Conservation (phyloP, 75 land plant species). For the Gnetum montanum region DNA sequence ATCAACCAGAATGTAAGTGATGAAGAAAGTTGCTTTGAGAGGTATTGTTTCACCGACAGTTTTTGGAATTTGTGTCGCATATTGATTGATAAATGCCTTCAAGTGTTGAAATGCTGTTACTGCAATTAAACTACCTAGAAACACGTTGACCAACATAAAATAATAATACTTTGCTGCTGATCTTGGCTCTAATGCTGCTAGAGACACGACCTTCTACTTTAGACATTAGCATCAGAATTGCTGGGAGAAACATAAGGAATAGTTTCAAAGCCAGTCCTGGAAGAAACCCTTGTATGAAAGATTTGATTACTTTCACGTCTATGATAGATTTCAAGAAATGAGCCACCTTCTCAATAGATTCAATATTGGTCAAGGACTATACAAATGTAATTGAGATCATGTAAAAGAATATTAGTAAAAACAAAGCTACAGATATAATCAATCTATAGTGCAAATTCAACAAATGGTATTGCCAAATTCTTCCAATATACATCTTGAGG, state of each 20-base stretch:
- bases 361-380: conserved; percentile 86
- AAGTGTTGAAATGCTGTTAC: conserved; percentile 55
- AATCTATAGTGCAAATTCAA: conserved; percentile 55
- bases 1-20: conserved; percentile 63
- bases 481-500: conserved; percentile 91
- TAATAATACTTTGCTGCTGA: conserved; percentile 50
- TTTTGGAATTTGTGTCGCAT: conserved; percentile 35
- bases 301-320: conserved; percentile 17
- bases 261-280: conserved; percentile 56
- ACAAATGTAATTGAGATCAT: conserved; percentile 89
- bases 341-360: conserved; percentile 48
- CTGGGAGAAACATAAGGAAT: conserved; percentile 43
- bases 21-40: conserved; percentile 56
- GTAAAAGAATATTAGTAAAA: conserved; percentile 73
- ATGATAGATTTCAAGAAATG: conserved; percentile 40
- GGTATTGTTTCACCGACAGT: conserved; percentile 38
- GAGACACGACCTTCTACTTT: conserved; percentile 48
- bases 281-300: conserved; percentile 6
- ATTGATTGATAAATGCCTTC: conserved; percentile 26
- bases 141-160: conserved; percentile 15
- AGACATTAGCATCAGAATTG: conserved; percentile 50
- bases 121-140: conserved; percentile 46
- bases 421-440: conserved; percentile 49
- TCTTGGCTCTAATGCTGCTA: conserved; percentile 35
- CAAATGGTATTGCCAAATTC: conserved; percentile 80